Base-by-base conservation (phyloP, 1,139 yeast genomes). In the Suhomyces atakaporum region DNA sequence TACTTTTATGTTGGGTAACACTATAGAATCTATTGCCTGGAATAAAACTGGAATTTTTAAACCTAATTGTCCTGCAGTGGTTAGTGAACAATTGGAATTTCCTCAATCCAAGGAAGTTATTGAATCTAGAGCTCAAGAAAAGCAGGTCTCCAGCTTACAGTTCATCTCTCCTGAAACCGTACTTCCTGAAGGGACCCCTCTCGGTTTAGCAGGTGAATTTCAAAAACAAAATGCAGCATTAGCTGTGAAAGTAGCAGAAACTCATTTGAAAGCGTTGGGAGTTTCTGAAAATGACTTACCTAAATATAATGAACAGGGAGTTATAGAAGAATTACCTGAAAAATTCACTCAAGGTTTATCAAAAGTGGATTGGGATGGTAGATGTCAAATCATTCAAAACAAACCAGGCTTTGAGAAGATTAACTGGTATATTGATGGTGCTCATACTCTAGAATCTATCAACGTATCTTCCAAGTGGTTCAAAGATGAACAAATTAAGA, bases 41-140 rank as follows among this genome's bases (percentile, higher is more conserved):
- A 92, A 94, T 62, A 94, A 94, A 62, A 84, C 92, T 12, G 99
- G 98, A 0, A 94, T 94, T 36, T 88, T 84, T 66, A 94, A 92
- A 55, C 49, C 60, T 4, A 77, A 73, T 3, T 67, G 78, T 1
- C 80, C 82, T 1, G 95, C 96, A 0, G 75, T 81, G 40, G 87
- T 85, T 0, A 63, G 69, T 12, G 73, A 71, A 29, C 88, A 81
- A 53, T 71, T 77, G 7, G 75, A 72, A 29, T 62, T 64, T 42
- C 76, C 77, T 1, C 68, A 66, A 11, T 79, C 81, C 1, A 59
- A 85, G 38, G 51, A 65, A 26, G 77, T 81, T 3, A 65, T 84
- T 30, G 52, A 65, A 40, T 65, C 73, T 21, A 72, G 97, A 43
- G 96, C 97, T 0, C 42, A 40, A 1, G 97, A 89, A 50, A 56